phyloP scores from a whole-genome alignment of 202 grass and related monocot genomes.

The Schoenoplectus tabernaemontani region DNA sequence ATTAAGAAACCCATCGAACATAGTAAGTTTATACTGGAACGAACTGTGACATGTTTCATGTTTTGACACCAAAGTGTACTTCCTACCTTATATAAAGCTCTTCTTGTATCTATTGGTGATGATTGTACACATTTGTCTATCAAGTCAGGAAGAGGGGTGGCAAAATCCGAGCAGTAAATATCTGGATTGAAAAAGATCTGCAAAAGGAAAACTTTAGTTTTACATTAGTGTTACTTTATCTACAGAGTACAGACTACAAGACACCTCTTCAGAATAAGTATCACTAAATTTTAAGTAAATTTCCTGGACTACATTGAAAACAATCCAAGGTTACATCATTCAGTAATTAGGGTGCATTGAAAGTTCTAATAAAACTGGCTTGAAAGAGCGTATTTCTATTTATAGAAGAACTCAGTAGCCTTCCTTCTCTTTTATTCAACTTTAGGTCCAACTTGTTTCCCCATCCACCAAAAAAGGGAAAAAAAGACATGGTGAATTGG shows the following conservation, averaged over 20 bases:
- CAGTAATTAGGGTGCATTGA: background rate
- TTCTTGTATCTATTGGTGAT: slow-evolving; percentile 94
- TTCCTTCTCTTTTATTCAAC: background rate
- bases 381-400: background rate
- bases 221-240: background rate
- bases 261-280: background rate
- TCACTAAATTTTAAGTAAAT: background rate
- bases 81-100: slow-evolving; percentile 90
- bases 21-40: background rate
- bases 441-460: background rate
- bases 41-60: background rate
- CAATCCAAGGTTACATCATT: no score
- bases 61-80: slow-evolving; percentile 19
- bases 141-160: slow-evolving; percentile 69
- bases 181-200: slow-evolving; percentile 97
- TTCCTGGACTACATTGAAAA: background rate
- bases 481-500: slow-evolving; percentile 8
- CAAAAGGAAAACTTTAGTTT: slow-evolving; percentile 15
- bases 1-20: background rate
- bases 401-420: background rate
- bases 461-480: background rate
- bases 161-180: slow-evolving; percentile 58
- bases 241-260: no score
- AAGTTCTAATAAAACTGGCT: background rate
- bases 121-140: slow-evolving; percentile 94